Percentiles rank a stretch among this genome's conserved stretches.
phyloP scores from a whole-genome alignment of 768 basidiomycete species.

The Tricholoma hemisulphureum region DNA sequence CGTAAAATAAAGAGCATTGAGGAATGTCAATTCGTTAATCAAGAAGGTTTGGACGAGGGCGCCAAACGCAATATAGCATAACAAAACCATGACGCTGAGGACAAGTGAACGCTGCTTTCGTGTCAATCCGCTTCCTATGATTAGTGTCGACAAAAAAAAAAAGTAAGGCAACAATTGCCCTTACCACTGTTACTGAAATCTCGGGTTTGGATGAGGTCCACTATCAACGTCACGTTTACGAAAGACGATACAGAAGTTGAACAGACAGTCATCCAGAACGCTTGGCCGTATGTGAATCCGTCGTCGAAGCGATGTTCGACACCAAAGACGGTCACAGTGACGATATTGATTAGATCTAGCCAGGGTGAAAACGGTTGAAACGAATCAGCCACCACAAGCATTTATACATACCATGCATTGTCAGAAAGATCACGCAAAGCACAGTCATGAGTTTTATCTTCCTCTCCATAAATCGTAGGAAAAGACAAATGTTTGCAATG shows the following conservation, averaged over 20 bases:
- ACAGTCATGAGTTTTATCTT: conserved; percentile 62
- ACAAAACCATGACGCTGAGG: conserved; percentile 71
- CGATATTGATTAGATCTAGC: conserved; percentile 70
- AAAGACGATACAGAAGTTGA: conserved; percentile 65
- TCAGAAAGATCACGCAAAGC: conserved; percentile 59
- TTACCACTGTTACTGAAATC: conserved; percentile 65
- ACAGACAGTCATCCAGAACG: conserved; percentile 78
- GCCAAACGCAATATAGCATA: conserved; percentile 74
- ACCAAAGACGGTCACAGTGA: conserved; percentile 60
- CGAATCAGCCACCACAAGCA: not conserved
- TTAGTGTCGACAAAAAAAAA: not conserved
- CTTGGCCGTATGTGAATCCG: conserved; percentile 66
- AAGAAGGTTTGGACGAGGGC: conserved; percentile 56
- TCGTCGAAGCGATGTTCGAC: conserved; percentile 57
- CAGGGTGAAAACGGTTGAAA: conserved; percentile 3
- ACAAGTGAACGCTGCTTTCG: conserved; percentile 77
- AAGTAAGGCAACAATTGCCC: conserved; percentile 12
- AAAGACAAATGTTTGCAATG: conserved; percentile 64
- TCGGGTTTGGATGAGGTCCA: conserved; percentile 56
- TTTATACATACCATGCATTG: conserved; percentile 61
- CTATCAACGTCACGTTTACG: conserved; percentile 65
- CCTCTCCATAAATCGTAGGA: conserved; percentile 72
- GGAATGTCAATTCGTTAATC: conserved; percentile 51
- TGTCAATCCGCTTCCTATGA: conserved; percentile 73
- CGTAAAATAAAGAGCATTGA: conserved; percentile 77